Evolutionary conservation across 208 protist genomes (phyloP).

Genomic region (Trichomonas vaginalis): DNA sequence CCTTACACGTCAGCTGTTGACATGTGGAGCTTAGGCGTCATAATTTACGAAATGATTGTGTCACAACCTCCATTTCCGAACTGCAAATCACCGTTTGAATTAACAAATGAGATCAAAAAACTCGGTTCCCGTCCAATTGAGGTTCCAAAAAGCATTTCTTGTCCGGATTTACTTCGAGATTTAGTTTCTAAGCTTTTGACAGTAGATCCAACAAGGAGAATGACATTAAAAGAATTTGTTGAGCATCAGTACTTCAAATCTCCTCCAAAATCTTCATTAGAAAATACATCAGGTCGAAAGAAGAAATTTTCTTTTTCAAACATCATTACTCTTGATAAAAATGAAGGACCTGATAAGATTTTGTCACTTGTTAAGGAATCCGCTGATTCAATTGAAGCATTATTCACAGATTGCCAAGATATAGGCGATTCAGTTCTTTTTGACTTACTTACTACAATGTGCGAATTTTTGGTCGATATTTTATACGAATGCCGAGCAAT

Average conservation of each 20-base stretch:
- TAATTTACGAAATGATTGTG: background rate
- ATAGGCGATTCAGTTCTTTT: background rate
- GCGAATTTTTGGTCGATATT: background rate
- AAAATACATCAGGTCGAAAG: background rate
- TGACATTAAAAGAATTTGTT: background rate
- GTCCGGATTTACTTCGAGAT: background rate
- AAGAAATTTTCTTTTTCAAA: background rate
- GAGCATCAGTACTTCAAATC: background rate
- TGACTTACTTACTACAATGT: background rate
- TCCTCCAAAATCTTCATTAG: background rate
- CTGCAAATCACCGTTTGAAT: background rate
- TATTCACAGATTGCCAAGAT: background rate
- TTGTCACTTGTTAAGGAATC: background rate
- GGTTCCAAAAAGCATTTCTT: background rate
- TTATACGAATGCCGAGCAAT: background rate
- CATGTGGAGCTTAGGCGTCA: background rate
- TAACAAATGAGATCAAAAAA: background rate
- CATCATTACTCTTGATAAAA: background rate
- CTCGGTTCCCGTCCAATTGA: background rate
- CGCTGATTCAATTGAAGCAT: background rate
- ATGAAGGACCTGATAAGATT: background rate
- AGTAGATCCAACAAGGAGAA: background rate
- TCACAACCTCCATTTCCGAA: background rate
- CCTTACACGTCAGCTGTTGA: background rate
- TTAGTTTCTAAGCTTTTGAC: background rate